Evolutionary conservation across 108 stramenopile species (phyloP).

Genomic region (Skeletonema marinoi): DNA sequence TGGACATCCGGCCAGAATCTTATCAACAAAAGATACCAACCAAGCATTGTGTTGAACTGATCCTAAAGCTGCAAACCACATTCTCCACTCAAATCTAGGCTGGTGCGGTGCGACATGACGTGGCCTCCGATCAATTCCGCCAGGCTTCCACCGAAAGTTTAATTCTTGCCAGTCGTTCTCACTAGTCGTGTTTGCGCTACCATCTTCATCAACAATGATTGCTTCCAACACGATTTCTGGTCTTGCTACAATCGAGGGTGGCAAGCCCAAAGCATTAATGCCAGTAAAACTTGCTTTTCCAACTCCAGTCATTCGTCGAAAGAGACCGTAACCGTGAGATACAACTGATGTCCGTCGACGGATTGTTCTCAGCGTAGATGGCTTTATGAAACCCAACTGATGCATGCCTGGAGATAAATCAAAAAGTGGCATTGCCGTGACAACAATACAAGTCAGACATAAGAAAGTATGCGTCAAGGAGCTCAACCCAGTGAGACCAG

Average conservation of each 20-base stretch:
- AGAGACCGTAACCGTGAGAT: conserved; percentile 67
- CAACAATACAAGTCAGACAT: conserved; percentile 33
- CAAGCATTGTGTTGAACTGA: conserved; percentile 60
- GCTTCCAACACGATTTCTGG: conserved; percentile 72
- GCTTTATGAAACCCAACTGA: conserved; percentile 4
- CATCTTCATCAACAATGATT: conserved; percentile 18
- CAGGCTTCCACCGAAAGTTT: conserved; percentile 69
- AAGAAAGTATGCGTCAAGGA: conserved; percentile 15
- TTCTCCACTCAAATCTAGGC: conserved; percentile 71
- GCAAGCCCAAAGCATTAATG: conserved; percentile 19
- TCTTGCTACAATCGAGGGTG: conserved; percentile 53
- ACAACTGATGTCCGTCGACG: conserved; percentile 16
- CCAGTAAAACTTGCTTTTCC: conserved; percentile 17
- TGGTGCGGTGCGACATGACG: conserved; percentile 66
- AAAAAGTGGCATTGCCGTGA: conserved; percentile 42
- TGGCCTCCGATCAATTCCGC: conserved; percentile 27
- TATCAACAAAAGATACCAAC: conserved; percentile 52
- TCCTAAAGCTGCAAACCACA: conserved; percentile 83
- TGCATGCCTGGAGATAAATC: conserved; percentile 23
- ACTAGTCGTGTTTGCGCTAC: not conserved
- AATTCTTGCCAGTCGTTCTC: conserved; percentile 58
- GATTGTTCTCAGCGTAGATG: conserved; percentile 6
- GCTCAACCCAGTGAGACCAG: conserved; percentile 4
- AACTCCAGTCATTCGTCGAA: conserved; percentile 83
- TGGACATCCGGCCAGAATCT: conserved; percentile 43